Base-by-base conservation (phyloP, 2,329 filamentous ascomycete genomes). In the Neurospora crassa region DNA sequence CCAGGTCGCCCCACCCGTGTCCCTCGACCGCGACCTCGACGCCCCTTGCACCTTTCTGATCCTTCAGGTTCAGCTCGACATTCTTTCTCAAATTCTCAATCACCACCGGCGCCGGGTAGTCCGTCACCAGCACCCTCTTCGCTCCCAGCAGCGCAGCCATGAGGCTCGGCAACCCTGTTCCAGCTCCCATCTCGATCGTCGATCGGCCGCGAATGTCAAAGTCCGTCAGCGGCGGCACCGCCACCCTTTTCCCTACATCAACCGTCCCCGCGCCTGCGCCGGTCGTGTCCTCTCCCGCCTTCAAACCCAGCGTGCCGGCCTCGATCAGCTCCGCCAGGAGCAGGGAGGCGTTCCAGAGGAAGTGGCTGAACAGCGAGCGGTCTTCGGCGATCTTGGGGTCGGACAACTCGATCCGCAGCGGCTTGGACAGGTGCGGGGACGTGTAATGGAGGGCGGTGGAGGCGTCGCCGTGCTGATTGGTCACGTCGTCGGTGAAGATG, bases 281-380 rank as follows among this genome's bases (percentile, higher is more conserved):
- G 5, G 53, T 59, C 6, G 53, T 34, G 24, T 59, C 53, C 34
- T 16, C 53, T 16, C 53, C 53, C 24, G 72, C 68, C 11, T 69
- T 70, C 7, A 79, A 63, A 16, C 75, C 75, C 29, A 86, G 75
- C 6, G 83, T 81, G 59, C 83, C 84, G 8, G 82, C 82, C 78
- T 89, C 87, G 70, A 89, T 80, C 40, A 88, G 80, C 79, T 88
- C 87, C 10, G 85, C 86, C 1, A 88, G 81, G 74, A 87, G 79
- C 68, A 89, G 78, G 20, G 83, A 84, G 7, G 90, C 84, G 79
- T 93, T 93, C 91, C 91, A 93, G 37, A 93, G 80, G 78, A 90
- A 92, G 78, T 93, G 91, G 73, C 89, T 88, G 78, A 92, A 93
- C 67, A 92, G 84, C 24, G 80, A 79, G 68, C 89, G 81, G 75